phyloP scores from a whole-genome alignment of 1,284 basidiomycete genomes.

The Laetiporus sulphureus region DNA sequence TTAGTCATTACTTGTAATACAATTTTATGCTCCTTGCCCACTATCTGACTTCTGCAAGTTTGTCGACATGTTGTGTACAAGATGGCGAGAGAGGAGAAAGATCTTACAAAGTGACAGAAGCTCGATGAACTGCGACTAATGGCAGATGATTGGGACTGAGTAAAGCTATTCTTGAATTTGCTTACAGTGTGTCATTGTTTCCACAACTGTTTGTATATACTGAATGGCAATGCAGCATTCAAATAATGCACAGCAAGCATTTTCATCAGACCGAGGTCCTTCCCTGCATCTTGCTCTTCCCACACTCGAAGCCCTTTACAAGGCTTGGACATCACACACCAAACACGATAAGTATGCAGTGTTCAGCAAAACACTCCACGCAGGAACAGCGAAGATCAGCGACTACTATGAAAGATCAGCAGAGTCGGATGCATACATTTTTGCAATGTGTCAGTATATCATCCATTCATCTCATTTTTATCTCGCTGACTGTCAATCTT shows the following conservation, averaged over 20 bases:
- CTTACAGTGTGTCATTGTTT: constrained; percentile 21
- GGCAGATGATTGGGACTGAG: constrained; percentile 26
- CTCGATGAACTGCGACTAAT: constrained; percentile 22
- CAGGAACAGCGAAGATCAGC: constrained; percentile 7
- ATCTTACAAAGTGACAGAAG: constrained; percentile 20
- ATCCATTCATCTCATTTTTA: constrained; percentile 1
- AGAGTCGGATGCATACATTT: constrained; percentile 8
- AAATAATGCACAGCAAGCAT: constrained; percentile 1
- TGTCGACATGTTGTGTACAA: constrained; percentile 25
- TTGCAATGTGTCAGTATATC: constrained; percentile 11
- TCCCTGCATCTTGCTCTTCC: constrained; percentile 30
- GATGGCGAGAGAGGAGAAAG: constrained; percentile 21
- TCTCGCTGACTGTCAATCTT: background rate
- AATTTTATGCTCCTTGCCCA: background rate
- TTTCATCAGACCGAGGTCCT: constrained; percentile 1
- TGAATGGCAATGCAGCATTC: background rate
- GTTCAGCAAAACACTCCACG: constrained; percentile 7
- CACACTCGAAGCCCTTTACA: constrained; percentile 29
- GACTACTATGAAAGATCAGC: constrained; percentile 13
- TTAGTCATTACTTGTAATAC: background rate
- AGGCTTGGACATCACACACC: constrained; percentile 21
- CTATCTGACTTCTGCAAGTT: constrained; percentile 1
- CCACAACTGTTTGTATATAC: background rate
- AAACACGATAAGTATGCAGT: constrained; percentile 15
- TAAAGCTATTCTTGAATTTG: constrained; percentile 22